Evolutionary conservation across 768 basidiomycete genomes (phyloP), one percentile per base, ranked within the genome.

Genomic region (Trichaptum fuscoviolaceum): DNA sequence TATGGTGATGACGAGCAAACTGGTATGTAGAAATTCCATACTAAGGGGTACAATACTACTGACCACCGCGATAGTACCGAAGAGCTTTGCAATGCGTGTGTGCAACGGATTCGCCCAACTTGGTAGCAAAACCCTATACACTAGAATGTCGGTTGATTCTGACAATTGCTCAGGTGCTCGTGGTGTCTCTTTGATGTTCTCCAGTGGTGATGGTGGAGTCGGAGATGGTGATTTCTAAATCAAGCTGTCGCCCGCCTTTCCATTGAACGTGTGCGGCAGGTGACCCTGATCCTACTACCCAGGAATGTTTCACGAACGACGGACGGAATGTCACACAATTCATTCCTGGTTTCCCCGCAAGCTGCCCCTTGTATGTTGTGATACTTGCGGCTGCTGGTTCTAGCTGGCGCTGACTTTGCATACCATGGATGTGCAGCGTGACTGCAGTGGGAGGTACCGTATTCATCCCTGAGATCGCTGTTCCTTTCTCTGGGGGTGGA

Each of bases 1-100:
- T 92, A 92, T 71, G 87, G 82, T 3, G 90, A 92, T 61, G 82
- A 85, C 66, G 91, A 92, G 65, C 89, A 89, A 72, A 86, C 88
- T 30, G 84, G 88, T 87, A 66, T 18, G 69, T 63, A 23, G 35
- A 12, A 24, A 57, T 9, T 27, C n/a, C n/a, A 10, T 35, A 64
- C 42, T 30, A 18, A 35, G 23, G 34, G 12, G 57, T 34, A 20
- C 15, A 25, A 36, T 5, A 4, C 42, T 30, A 52, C 18, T 65
- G 2, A 24, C 9, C 15, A 26, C 26, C 26, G 10, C 0, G 20
- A 24, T 35, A 35, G 68, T 69, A 18, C 69, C 69, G n/a, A 20
- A 60, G 18, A 57, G 59, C 27, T 70, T 62, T 61, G 69, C 69
- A 25, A 25, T 18, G 20, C 58, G 67, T 12, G 82, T 83, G 25